Evolutionary conservation across 2,329 filamentous ascomycete genomes (phyloP), one percentile per base, ranked within the genome.

Genomic region (Fusarium nurragi): DNA sequence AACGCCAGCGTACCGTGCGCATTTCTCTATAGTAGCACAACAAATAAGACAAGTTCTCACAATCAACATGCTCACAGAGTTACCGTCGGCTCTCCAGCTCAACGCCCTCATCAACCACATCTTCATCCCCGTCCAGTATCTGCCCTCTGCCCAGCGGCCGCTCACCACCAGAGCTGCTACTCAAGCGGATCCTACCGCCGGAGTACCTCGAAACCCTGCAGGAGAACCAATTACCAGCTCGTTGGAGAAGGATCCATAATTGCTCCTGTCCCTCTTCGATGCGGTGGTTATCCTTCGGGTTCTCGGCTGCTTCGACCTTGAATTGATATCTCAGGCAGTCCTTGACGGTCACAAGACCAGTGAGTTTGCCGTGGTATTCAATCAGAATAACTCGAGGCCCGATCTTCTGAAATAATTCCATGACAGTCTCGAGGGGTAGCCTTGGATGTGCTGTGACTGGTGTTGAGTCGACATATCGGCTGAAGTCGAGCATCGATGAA

Each of bases 371-470:
- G 57, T 92, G 90, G 74, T 97, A 90, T 76, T 99, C 95, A 36
- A 97, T 90, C 5, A 99, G 84, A 46, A 99, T 94, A 7, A 97
- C 93, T 2, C 95, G 87, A 0, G 94, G 95, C 0, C 95, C 95
- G 75, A 99, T 96, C 80, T 98, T 99, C 76, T 94, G 94, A 82
- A 99, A 99, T 12, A 99, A 84, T 74, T 99, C 95, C 93, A 99
- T 97, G 28, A 97, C 94, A 0, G 95, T 99, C 78, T 99, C 95
- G 0, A 99, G 87, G 0, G 94, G 91, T 1, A 98, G 86, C 2
- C 93, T 88, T 1, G 95, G 95, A 73, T 99, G 95, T 1, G 94
- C 94, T 0, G 93, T 91, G 3, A 99, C 87, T 0, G 95, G 95
- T 0, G 94, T 97, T 10, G 89, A 85, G 75, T 99, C 94, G 49